phyloP scores from a whole-genome alignment of 192 early-diverging fungal genomes.

The Coemansia sp. region DNA sequence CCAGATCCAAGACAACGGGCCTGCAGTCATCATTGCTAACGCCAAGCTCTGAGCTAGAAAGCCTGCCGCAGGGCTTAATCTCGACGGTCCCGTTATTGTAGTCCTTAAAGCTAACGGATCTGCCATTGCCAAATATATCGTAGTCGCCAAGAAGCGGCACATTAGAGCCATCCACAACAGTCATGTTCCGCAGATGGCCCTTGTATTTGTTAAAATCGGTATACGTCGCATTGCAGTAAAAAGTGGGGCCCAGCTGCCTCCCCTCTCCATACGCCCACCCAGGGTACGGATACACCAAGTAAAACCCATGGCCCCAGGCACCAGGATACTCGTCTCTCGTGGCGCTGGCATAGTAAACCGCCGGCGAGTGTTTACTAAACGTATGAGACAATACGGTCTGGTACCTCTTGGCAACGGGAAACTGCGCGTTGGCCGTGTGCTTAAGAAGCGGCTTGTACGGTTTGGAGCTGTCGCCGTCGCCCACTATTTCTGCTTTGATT shows the following conservation, averaged over 20 bases:
- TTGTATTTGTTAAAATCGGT: slow-evolving; percentile 21
- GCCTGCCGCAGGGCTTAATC: slow-evolving; percentile 32
- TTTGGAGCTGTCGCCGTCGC: slow-evolving; percentile 22
- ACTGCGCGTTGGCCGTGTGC: slow-evolving; percentile 29
- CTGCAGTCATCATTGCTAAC: slow-evolving; percentile 23
- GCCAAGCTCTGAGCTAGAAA: slow-evolving; percentile 9
- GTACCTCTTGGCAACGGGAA: slow-evolving; percentile 16
- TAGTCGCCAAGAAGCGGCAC: slow-evolving; percentile 31
- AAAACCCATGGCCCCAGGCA: slow-evolving; percentile 46
- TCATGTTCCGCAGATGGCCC: slow-evolving; percentile 38
- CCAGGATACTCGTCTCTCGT: slow-evolving; percentile 28
- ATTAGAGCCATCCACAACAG: slow-evolving; percentile 31
- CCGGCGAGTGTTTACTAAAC: slow-evolving; percentile 20
- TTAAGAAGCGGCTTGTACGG: slow-evolving; percentile 24
- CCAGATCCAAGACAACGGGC: slow-evolving; percentile 29
- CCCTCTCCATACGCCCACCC: slow-evolving; percentile 45
- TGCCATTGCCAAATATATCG: slow-evolving; percentile 23
- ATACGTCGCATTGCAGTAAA: slow-evolving; percentile 8
- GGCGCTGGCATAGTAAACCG: slow-evolving; percentile 34
- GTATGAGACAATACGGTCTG: slow-evolving; percentile 21
- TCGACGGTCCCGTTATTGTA: slow-evolving; percentile 39
- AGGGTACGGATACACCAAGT: slow-evolving; percentile 43
- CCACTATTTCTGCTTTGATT: slow-evolving; percentile 18
- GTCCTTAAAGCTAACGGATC: slow-evolving; percentile 27
- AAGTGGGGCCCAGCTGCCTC: slow-evolving; percentile 14